Evolutionary conservation across 2,329 filamentous ascomycete genomes (phyloP).

Genomic region (Xylariaceae sp.): DNA sequence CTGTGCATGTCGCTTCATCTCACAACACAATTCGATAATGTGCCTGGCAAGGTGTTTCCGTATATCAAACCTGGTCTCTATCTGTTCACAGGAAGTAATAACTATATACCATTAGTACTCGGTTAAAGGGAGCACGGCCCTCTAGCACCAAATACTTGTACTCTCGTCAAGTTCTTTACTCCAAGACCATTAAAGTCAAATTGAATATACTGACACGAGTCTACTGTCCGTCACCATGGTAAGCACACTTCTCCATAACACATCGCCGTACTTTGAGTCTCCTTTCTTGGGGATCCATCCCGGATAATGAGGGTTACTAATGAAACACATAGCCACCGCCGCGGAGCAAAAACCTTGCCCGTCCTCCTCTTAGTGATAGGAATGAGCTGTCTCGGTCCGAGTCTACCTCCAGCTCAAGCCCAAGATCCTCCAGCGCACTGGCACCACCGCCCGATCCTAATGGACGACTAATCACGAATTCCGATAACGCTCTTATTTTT

Average conservation of each 20-base stretch:
- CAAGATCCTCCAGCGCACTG: background rate
- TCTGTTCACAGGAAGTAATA: background rate
- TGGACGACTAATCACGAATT: background rate
- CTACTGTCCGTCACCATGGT: constrained; percentile 6
- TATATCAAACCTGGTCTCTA: background rate
- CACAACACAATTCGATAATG: background rate
- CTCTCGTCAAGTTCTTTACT: background rate
- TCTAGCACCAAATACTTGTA: background rate
- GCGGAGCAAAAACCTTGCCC: background rate
- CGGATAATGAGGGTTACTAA: background rate
- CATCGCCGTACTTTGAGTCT: background rate
- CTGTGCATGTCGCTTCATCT: background rate
- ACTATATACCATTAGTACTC: background rate
- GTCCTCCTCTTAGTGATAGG: background rate
- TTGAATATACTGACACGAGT: background rate
- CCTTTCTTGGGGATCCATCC: background rate
- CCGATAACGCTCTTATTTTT: background rate
- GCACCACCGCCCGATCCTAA: background rate
- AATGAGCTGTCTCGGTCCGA: background rate
- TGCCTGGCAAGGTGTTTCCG: background rate
- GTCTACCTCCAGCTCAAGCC: background rate
- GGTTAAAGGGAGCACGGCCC: background rate
- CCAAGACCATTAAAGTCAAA: background rate
- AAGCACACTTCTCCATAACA: background rate
- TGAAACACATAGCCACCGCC: background rate